phyloP scores from a whole-genome alignment of 805 yeast genomes.

The Lipomyces sp. region DNA sequence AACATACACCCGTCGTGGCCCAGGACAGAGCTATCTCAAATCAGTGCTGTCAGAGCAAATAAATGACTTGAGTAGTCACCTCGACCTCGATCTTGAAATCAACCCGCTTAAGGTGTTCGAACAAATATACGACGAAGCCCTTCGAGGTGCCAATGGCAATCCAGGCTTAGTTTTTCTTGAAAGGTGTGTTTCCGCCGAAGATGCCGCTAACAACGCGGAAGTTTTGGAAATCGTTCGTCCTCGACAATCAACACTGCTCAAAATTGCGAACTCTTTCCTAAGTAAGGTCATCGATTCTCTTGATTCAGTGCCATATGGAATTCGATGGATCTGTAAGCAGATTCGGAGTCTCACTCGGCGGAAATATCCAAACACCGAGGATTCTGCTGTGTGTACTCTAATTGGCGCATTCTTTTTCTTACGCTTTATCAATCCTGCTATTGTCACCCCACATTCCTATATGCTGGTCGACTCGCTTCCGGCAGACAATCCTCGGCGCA shows the following conservation, averaged over 20 bases:
- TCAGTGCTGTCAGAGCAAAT: conserved; percentile 43
- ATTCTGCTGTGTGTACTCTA: conserved; percentile 46
- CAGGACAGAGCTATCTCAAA: conserved; percentile 48
- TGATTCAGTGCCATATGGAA: conserved; percentile 67
- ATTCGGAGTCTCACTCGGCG: conserved; percentile 58
- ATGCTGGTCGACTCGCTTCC: conserved; percentile 47
- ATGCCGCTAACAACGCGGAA: conserved; percentile 43
- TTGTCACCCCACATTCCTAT: conserved; percentile 79
- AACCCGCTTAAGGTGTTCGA: conserved; percentile 46
- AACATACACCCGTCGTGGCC: conserved; percentile 49
- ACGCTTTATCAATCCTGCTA: conserved; percentile 83
- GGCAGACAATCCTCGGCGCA: conserved; percentile 57
- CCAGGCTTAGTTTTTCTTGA: conserved; percentile 22
- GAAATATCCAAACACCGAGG: conserved; percentile 65
- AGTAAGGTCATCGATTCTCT: conserved; percentile 63
- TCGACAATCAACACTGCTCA: conserved; percentile 39
- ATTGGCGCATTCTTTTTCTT: conserved; percentile 87
- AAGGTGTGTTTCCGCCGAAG: conserved; percentile 42
- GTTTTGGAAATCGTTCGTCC: conserved; percentile 42
- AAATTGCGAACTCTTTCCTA: conserved; percentile 45
- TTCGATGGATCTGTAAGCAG: conserved; percentile 72
- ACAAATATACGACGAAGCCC: conserved; percentile 35
- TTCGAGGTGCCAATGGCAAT: conserved; percentile 10
- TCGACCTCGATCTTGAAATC: conserved; percentile 44
- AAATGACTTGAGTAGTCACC: conserved; percentile 40